Evolutionary conservation across 2,329 filamentous ascomycete genomes (phyloP).

Genomic region (Chaetomium globosum): DNA sequence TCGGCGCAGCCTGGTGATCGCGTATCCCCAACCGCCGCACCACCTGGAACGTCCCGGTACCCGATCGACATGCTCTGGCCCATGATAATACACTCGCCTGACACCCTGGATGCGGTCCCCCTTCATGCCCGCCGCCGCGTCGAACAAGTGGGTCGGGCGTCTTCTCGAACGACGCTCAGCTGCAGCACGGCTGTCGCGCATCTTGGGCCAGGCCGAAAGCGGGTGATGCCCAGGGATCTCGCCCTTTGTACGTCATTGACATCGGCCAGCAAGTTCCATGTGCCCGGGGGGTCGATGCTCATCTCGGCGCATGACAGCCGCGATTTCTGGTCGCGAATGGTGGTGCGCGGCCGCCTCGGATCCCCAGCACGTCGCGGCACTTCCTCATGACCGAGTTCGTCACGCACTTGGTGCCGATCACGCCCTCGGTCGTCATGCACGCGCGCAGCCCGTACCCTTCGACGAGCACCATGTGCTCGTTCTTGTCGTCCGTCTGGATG

Average conservation of each 20-base stretch:
- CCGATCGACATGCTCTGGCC: slow-evolving; percentile 91
- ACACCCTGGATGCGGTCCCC: slow-evolving; percentile 91
- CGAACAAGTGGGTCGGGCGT: slow-evolving; percentile 97
- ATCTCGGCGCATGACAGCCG: slow-evolving; percentile 85
- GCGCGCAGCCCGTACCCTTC: slow-evolving; percentile 89
- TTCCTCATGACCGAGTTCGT: slow-evolving; percentile 96
- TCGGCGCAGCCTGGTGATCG: slow-evolving; percentile 58
- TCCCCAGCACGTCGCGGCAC: slow-evolving; percentile 81
- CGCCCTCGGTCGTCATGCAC: slow-evolving; percentile 92
- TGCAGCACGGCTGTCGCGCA: slow-evolving; percentile 90
- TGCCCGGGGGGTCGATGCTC: slow-evolving; percentile 95
- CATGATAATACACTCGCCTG: slow-evolving; percentile 95
- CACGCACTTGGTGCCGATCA: slow-evolving; percentile 72
- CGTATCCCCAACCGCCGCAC: slow-evolving; percentile 73
- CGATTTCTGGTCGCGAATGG: slow-evolving; percentile 91
- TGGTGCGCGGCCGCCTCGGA: slow-evolving; percentile 88
- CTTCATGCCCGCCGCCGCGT: slow-evolving; percentile 90
- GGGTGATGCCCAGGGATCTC: slow-evolving; percentile 93
- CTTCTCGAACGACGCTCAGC: slow-evolving; percentile 94
- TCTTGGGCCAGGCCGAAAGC: slow-evolving; percentile 94
- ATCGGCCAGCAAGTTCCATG: slow-evolving; percentile 95
- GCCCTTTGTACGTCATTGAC: slow-evolving; percentile 99
- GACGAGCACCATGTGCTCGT: slow-evolving; percentile 75
- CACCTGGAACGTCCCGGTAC: slow-evolving; percentile 90
- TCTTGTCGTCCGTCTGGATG: slow-evolving; percentile 73